Base-by-base conservation (phyloP, 306 rosid species). In the Gillenia trifoliata region DNA sequence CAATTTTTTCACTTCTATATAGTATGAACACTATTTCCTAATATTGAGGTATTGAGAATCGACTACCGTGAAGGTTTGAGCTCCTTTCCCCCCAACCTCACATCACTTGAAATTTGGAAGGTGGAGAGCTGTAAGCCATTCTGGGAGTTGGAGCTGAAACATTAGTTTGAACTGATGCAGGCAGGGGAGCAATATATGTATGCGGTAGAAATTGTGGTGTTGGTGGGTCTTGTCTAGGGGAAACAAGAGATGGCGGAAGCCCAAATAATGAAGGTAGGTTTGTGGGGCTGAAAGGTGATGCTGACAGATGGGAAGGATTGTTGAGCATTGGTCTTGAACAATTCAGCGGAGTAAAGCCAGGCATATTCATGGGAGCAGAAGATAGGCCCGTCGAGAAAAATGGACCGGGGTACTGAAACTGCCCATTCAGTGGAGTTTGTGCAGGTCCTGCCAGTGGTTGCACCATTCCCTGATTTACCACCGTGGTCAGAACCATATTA, bases 351-450 rank as follows among this genome's bases (percentile, higher is more conserved):
- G 60, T 52, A 65, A 66, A 71, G 77, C 89, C 82, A 71, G 90
- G 83, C 68, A 74, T 36, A 68, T 80, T 74, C 38, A 76, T 52
- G 25, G 81, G 83, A 64, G 57, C 81, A 66, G 81, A 86, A 70
- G 87, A 75, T 66, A 83, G 82, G 47, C 85, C 85, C 0, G 72
- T 64, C 4, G 84, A 84, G 84, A 85, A 80, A 96, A 93, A 88
- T 20, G 87, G 79, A 77, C 86, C 78, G 12, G 89, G 78, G 77
- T 82, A 85, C 62, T 85, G 91, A 79, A 82, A 80, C 70, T 82
- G 87, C 78, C 82, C 81, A 70, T 82, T 91, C 2, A 25, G 38
- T 26, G 47, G 13, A 40, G 45, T 40, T 9, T 40, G 13, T 41
- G 47, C 47, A 0, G 13, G 5, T 41, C 47, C 47, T 41, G 75